Conservation (phyloP, 768 basidiomycete species). For the Suillus subaureus region DNA sequence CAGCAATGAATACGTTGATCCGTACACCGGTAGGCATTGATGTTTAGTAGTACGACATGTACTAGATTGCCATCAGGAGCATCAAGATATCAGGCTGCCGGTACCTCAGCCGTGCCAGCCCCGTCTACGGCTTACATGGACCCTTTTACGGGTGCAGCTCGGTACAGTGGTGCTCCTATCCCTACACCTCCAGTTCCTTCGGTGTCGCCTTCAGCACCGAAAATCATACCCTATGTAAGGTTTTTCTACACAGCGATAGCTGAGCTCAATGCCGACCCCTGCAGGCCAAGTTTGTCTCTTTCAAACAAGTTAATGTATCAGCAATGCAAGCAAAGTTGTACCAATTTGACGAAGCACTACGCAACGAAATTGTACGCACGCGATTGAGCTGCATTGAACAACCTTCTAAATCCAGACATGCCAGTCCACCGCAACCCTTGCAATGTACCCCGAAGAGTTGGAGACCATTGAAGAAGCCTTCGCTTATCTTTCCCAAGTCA, state of each 20-base stretch:
- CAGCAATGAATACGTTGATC: constrained; percentile 73
- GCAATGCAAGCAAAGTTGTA: constrained; percentile 81
- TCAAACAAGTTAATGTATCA: constrained; percentile 80
- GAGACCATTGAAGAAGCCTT: constrained; percentile 63
- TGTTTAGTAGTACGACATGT: neutral
- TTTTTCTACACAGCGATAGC: neutral
- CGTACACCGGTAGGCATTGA: constrained; percentile 73
- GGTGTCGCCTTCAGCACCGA: constrained; percentile 35
- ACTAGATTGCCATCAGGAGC: constrained; percentile 44
- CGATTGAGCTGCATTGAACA: constrained; percentile 2
- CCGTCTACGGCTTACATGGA: constrained; percentile 51
- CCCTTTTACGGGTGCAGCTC: constrained; percentile 73
- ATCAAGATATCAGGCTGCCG: constrained; percentile 57
- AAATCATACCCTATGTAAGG: constrained; percentile 56
- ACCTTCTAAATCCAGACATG: neutral
- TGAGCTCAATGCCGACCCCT: constrained; percentile 5
- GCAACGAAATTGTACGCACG: constrained; percentile 64
- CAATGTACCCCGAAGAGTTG: constrained; percentile 69
- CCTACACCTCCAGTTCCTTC: constrained; percentile 33
- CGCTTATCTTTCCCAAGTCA: constrained; percentile 53
- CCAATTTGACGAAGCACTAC: constrained; percentile 72
- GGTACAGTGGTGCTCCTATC: constrained; percentile 52
- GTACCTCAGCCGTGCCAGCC: constrained; percentile 31
- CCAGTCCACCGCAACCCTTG: constrained; percentile 71
- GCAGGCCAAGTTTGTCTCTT: constrained; percentile 68